These are phyloP conservation scores for Pythium periplocum DNA, from an alignment of 352 stramenopile genomes.

Conservation along the genomic window DNA sequence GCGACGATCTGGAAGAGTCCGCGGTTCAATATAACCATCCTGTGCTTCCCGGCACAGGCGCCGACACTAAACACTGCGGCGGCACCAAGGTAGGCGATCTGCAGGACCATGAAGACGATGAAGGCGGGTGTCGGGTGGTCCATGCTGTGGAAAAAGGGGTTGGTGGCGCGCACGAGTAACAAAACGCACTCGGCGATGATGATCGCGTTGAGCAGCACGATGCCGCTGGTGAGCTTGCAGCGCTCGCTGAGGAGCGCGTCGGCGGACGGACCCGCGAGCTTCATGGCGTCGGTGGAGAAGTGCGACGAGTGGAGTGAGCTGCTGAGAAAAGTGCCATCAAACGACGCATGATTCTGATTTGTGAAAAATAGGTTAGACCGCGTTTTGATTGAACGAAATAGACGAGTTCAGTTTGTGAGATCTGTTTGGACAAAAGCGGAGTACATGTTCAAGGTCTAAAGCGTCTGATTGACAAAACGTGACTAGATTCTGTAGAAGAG, in stretches of 20 bases:
- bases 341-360: too few species aligned
- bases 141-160: slow-evolving; percentile 31
- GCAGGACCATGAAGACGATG: slow-evolving; percentile 31
- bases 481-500: too few species aligned
- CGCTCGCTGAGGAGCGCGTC: neutral
- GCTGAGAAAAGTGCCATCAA: too few species aligned
- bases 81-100: slow-evolving; percentile 23
- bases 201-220: slow-evolving; percentile 25
- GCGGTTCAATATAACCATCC: slow-evolving; percentile 20
- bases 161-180: slow-evolving; percentile 23
- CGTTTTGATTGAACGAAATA: too few species aligned
- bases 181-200: slow-evolving; percentile 25
- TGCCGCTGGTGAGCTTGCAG: slow-evolving; percentile 24
- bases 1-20: slow-evolving; percentile 18
- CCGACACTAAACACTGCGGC: slow-evolving; percentile 20
- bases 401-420: too few species aligned
- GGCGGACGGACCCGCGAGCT: too few species aligned
- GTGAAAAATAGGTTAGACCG: too few species aligned
- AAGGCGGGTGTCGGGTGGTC: slow-evolving; percentile 19
- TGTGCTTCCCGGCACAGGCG: slow-evolving; percentile 21
- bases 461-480: too few species aligned
- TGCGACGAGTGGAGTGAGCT: too few species aligned
- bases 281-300: too few species aligned
- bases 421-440: too few species aligned
- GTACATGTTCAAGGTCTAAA: too few species aligned